phyloP scores from a whole-genome alignment of 768 basidiomycete genomes.

The Strobilomyces echinocephalus region DNA sequence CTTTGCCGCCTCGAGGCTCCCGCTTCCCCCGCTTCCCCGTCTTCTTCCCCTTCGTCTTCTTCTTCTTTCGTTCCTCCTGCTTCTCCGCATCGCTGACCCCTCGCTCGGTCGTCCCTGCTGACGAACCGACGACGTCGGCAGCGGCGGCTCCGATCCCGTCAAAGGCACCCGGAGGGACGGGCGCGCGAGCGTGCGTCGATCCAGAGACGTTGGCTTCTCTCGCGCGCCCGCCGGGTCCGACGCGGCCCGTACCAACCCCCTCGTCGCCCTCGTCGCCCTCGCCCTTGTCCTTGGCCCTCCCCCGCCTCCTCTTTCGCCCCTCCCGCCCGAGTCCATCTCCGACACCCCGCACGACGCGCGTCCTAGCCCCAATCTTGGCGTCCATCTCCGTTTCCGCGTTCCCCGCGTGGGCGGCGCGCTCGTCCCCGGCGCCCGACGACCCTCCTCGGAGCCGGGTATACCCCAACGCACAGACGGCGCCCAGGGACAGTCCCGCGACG shows the following conservation, averaged over 20 bases:
- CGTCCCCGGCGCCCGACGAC: not conserved
- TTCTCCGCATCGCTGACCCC: slow-evolving; percentile 15
- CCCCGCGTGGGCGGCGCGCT: no score
- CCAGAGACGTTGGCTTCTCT: not conserved
- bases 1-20: not conserved
- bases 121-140: not conserved
- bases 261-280: not conserved
- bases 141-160: not conserved
- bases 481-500: slow-evolving; percentile 12
- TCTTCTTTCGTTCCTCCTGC: slow-evolving; percentile 8
- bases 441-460: not conserved
- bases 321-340: not conserved
- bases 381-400: no score
- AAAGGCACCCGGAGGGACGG: slow-evolving; percentile 13
- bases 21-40: slow-evolving; percentile 10
- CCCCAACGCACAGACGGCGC: slow-evolving; percentile 12
- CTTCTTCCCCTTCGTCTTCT: slow-evolving; percentile 47
- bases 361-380: no score
- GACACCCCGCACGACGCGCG: not conserved
- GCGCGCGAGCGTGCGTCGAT: not conserved
- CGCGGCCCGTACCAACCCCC: not conserved
- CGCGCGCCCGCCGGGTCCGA: not conserved
- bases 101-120: slow-evolving; percentile 23
- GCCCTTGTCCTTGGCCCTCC: not conserved
- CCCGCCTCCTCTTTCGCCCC: not conserved